A percentile compares a stretch with the other conserved stretches of the same genome.
These are phyloP conservation scores for Saccharomyces hybrid DNA, from an alignment of 1,139 yeast genomes.

Conservation along the genomic window DNA sequence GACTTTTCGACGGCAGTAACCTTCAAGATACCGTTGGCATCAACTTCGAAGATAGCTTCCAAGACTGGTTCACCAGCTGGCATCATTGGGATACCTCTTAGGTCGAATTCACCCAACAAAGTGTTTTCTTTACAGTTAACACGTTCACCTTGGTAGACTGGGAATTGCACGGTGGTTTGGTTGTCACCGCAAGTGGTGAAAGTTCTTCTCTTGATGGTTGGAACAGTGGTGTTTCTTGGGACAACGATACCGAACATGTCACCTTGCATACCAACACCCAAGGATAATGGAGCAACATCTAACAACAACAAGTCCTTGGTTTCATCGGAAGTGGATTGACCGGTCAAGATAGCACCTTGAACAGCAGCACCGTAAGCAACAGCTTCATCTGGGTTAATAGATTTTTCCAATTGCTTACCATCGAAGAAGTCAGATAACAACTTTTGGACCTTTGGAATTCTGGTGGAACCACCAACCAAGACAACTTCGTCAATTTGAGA, in stretches of 20 bases:
- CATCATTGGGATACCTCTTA: slow-evolving; percentile 95
- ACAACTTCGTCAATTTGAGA: slow-evolving; percentile 85
- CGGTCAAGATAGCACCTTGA: slow-evolving; percentile 95
- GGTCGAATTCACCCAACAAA: slow-evolving; percentile 95
- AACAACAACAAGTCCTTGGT: slow-evolving; percentile 91
- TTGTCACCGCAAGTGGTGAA: slow-evolving; percentile 97
- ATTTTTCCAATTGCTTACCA: slow-evolving; percentile 88
- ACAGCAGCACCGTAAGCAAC: slow-evolving; percentile 99
- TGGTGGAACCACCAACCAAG: slow-evolving; percentile 97
- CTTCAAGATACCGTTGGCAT: slow-evolving; percentile 97
- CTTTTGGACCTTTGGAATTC: slow-evolving; percentile 97
- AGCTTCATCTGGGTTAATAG: slow-evolving; percentile 97
- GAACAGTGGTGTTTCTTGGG: slow-evolving; percentile 98
- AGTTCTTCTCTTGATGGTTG: slow-evolving; percentile 96
- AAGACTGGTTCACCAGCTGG: slow-evolving; percentile 98
- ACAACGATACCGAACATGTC: slow-evolving; percentile 95
- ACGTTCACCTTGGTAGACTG: slow-evolving; percentile 99
- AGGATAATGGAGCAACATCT: slow-evolving; percentile 94
- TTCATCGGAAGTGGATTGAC: slow-evolving; percentile 91
- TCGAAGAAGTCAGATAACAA: slow-evolving; percentile 92
- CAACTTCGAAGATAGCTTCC: slow-evolving; percentile 97
- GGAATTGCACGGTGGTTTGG: slow-evolving; percentile 98
- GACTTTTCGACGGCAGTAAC: slow-evolving; percentile 97
- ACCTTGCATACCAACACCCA: slow-evolving; percentile 99
- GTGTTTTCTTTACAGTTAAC: slow-evolving; percentile 97